Percentiles rank a stretch among this genome's conserved stretches.
Conservation (phyloP, 2,329 filamentous ascomycete genomes). For the Claviceps pazoutovae region DNA sequence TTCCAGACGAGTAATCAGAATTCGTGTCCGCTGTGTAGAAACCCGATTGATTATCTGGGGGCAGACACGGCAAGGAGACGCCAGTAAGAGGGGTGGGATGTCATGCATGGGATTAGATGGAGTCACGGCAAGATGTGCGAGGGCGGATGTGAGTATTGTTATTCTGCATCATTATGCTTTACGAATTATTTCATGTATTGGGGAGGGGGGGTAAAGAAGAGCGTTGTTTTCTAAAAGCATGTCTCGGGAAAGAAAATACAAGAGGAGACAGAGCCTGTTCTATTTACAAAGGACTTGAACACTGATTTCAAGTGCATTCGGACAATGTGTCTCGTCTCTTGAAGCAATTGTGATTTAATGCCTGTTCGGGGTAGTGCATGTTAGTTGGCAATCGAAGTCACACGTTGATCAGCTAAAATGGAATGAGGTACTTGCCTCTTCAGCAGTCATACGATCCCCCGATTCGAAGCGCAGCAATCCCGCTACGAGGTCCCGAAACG, state of each 20-base stretch:
- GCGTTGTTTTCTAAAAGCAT: too few species aligned
- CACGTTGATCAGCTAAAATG: background rate
- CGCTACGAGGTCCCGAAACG: constrained; percentile 51
- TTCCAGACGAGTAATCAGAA: constrained; percentile 88
- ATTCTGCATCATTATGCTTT: too few species aligned
- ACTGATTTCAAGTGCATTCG: background rate
- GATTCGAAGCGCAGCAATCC: constrained; percentile 57
- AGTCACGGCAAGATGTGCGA: background rate
- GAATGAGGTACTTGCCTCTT: constrained; percentile 18
- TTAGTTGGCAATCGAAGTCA: background rate
- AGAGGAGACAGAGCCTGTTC: too few species aligned
- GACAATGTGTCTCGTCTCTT: background rate
- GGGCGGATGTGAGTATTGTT: too few species aligned
- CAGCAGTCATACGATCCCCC: constrained; percentile 52
- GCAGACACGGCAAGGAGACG: constrained; percentile 26
- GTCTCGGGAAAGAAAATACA: too few species aligned
- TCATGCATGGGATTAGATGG: background rate
- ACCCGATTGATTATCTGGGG: constrained; percentile 56
- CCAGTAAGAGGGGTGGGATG: constrained; percentile 8
- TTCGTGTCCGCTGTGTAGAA: constrained; percentile 84
- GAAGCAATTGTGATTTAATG: constrained; percentile 12
- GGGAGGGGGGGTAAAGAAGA: too few species aligned
- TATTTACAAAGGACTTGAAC: background rate
- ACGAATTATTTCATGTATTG: too few species aligned
- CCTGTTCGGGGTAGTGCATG: constrained; percentile 6